phyloP scores from a whole-genome alignment of 2,329 filamentous ascomycete genomes.

The Periconia sp. region DNA sequence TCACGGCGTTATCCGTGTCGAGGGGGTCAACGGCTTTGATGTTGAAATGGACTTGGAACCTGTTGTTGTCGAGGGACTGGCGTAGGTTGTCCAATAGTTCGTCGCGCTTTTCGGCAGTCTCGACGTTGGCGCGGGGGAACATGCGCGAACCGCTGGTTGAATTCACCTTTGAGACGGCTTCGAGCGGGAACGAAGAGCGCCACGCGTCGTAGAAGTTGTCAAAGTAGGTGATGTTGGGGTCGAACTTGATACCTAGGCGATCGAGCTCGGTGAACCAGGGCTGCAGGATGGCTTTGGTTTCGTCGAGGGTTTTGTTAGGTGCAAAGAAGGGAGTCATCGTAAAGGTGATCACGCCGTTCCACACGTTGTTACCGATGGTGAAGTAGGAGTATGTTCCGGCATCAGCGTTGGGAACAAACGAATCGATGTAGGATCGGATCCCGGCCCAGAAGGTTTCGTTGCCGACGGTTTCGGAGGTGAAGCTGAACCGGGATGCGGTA shows the following conservation, averaged over 20 bases:
- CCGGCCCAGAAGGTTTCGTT: constrained; percentile 41
- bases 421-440: constrained; percentile 30
- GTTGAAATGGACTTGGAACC: constrained; percentile 40
- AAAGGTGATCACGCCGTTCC: constrained; percentile 35
- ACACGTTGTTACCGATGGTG: constrained; percentile 30
- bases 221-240: constrained; percentile 39
- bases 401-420: constrained; percentile 39
- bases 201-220: constrained; percentile 36
- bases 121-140: constrained; percentile 38
- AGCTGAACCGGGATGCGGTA: constrained; percentile 34
- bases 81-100: constrained; percentile 30
- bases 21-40: constrained; percentile 33
- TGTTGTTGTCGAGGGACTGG: constrained; percentile 36
- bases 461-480: constrained; percentile 32
- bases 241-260: constrained; percentile 30
- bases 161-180: constrained; percentile 37
- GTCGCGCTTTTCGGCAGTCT: constrained; percentile 34
- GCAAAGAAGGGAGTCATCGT: constrained; percentile 40
- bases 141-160: constrained; percentile 36
- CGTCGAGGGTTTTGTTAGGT: constrained; percentile 30
- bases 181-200: constrained; percentile 37
- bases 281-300: constrained; percentile 33
- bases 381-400: constrained; percentile 40
- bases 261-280: constrained; percentile 35
- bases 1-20: constrained; percentile 34